Conservation (phyloP, 169 alveolate species). For the Plasmodium vivax region DNA sequence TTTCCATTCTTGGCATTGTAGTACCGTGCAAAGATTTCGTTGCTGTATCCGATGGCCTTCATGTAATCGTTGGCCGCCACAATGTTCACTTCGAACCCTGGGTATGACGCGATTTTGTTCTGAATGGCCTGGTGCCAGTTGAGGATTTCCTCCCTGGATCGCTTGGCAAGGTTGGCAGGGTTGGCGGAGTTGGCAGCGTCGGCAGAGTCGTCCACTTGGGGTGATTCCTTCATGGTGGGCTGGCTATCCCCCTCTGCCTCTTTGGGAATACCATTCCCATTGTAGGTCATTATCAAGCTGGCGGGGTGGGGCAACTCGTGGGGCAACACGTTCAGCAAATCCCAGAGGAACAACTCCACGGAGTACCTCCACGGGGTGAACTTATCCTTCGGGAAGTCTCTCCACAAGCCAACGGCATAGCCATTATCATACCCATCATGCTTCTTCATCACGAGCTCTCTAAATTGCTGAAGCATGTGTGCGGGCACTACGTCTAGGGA, state of each 20-base stretch:
- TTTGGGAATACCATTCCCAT: neutral
- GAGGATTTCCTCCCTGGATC: neutral
- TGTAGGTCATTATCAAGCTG: slow-evolving; percentile 8
- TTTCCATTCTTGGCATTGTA: slow-evolving; percentile 8
- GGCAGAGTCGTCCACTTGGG: neutral
- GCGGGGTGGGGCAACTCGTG: slow-evolving; percentile 73
- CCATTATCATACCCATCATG: slow-evolving; percentile 30
- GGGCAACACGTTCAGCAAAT: slow-evolving; percentile 24
- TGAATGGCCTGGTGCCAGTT: slow-evolving; percentile 7
- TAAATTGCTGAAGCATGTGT: slow-evolving; percentile 5
- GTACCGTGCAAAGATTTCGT: neutral
- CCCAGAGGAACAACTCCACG: slow-evolving; percentile 66
- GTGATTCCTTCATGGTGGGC: neutral
- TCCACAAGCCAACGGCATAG: slow-evolving; percentile 55
- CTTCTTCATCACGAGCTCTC: neutral
- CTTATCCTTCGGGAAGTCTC: slow-evolving; percentile 44
- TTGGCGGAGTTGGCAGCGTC: neutral
- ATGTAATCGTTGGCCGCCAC: slow-evolving; percentile 35
- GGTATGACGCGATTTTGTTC: neutral
- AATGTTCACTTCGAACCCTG: slow-evolving; percentile 29
- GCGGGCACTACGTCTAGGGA: slow-evolving; percentile 4
- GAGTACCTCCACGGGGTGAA: slow-evolving; percentile 47
- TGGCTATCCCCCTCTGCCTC: neutral
- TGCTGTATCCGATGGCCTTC: slow-evolving; percentile 4
- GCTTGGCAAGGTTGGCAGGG: no score